Percentiles rank a stretch among this genome's conserved stretches.
phyloP scores from a whole-genome alignment of 164 flowering plant species.

The Pachysandra terminalis region DNA sequence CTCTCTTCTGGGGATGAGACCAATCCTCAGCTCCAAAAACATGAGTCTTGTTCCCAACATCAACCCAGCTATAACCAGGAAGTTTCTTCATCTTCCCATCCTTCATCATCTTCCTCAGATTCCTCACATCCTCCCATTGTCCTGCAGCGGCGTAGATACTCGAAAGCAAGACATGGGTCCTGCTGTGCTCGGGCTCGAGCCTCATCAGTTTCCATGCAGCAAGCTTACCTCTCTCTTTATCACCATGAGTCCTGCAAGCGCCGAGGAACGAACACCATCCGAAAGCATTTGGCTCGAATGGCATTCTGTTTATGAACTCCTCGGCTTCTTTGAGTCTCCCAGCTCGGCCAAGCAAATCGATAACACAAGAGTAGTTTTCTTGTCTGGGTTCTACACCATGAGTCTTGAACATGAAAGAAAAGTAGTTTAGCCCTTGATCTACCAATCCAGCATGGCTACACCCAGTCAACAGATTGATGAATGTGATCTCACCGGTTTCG shows the following conservation, averaged over 20 bases:
- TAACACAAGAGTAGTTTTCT: constrained; percentile 56
- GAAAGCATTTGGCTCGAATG: constrained; percentile 45
- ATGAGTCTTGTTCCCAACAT: constrained; percentile 44
- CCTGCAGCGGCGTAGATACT: constrained; percentile 41
- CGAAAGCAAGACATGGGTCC: constrained; percentile 41
- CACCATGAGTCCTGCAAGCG: constrained; percentile 44
- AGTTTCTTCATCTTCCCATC: constrained; percentile 45
- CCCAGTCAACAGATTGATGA: constrained; percentile 40
- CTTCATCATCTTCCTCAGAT: constrained; percentile 42
- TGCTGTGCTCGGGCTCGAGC: constrained; percentile 52
- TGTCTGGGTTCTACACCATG: constrained; percentile 36
- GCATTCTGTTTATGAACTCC: constrained; percentile 42
- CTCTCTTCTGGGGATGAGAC: constrained; percentile 43
- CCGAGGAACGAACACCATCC: constrained; percentile 56
- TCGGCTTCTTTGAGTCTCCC: constrained; percentile 49
- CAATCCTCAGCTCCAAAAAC: constrained; percentile 49
- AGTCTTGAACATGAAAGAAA: constrained; percentile 33
- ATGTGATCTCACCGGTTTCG: constrained; percentile 47
- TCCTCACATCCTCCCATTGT: constrained; percentile 49
- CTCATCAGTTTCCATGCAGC: constrained; percentile 48
- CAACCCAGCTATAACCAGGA: constrained; percentile 63
- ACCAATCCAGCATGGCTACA: constrained; percentile 65
- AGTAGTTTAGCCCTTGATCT: constrained; percentile 45
- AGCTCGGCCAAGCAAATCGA: constrained; percentile 50
- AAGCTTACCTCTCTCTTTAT: constrained; percentile 38